These are phyloP conservation scores for Danielia reshetovae DNA, from an alignment of 805 yeast species.

Conservation along the genomic window DNA sequence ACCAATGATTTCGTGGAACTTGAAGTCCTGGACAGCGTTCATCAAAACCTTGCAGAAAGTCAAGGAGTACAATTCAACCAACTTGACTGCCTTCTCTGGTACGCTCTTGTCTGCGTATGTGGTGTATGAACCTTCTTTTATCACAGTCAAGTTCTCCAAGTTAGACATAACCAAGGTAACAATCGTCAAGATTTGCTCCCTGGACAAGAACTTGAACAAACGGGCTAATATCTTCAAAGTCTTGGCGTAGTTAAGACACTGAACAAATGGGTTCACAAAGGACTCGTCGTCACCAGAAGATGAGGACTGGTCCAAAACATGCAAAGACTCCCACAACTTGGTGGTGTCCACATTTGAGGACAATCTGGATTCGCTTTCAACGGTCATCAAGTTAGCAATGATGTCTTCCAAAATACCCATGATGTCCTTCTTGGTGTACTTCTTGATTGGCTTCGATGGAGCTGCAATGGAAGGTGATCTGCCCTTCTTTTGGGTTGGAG, in stretches of 20 bases:
- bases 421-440: conserved; percentile 39
- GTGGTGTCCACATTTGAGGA: conserved; percentile 33
- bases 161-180: conserved; percentile 77
- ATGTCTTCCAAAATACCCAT: conserved; percentile 74
- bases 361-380: conserved; percentile 59
- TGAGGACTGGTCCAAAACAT: conserved; percentile 59
- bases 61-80: conserved; percentile 73
- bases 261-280: conserved; percentile 74
- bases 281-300: conserved; percentile 46
- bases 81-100: conserved; percentile 52
- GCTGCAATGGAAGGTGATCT: conserved; percentile 31
- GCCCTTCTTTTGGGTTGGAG: conserved; percentile 18
- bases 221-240: conserved; percentile 88
- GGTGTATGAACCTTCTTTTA: conserved; percentile 74
- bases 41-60: conserved; percentile 83
- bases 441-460: conserved; percentile 27
- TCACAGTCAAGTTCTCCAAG: conserved; percentile 72
- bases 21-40: conserved; percentile 76
- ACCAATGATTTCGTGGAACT: conserved; percentile 73
- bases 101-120: conserved; percentile 48
- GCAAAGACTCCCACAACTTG: conserved; percentile 72
- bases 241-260: conserved; percentile 77
- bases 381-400: conserved; percentile 68
- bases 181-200: conserved; percentile 72
- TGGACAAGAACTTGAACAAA: conserved; percentile 73